Evolutionary conservation across 108 stramenopile species (phyloP), one percentile per base, ranked within the genome.

Genomic region (Cyclotella sp.): DNA sequence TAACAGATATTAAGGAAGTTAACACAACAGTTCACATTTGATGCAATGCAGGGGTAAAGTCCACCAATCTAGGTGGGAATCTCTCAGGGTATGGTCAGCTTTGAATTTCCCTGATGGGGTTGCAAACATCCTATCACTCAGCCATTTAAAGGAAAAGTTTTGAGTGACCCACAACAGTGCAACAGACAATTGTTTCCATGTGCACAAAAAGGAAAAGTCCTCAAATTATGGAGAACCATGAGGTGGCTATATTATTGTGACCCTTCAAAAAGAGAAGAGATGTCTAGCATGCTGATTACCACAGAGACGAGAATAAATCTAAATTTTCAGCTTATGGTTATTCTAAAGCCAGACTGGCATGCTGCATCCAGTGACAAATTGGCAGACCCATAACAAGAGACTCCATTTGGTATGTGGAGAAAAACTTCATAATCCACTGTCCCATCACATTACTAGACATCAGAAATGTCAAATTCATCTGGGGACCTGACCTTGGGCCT

Each of bases 401-500:
- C 49, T 51, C 3, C 49, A 51, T 51, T 8, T 3, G 19, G 3
- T 51, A 7, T 8, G 8, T 51, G 1, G 1, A 16, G 8, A 51
- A 19, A 1, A 51, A 51, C 16, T 8, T 51, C 49, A 51, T 51
- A 3, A 3, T 8, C 1, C 3, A 51, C 8, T 51, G 49, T 8
- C 49, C 49, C 49, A 51, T 51, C 49, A 19, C 49, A 16, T 3
- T 8, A 51, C 49, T 7, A 51, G 49, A 51, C 19, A 51, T 51
- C 49, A 3, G 49, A 51, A n/a, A 51, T 19, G 58, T 13, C 1
- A 13, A 59, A 26, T 59, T 59, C 58, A 28, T 59, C 18, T 59
- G 58, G 58, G 58, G 58, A 12, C 58, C 58, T 59, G 58, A 59
- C 24, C 58, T 59, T 27, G 58, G 58, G 3, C 1, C 9, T 27